Conservation (phyloP, 2,329 filamentous ascomycete species). For the Phialophora verrucosa region DNA sequence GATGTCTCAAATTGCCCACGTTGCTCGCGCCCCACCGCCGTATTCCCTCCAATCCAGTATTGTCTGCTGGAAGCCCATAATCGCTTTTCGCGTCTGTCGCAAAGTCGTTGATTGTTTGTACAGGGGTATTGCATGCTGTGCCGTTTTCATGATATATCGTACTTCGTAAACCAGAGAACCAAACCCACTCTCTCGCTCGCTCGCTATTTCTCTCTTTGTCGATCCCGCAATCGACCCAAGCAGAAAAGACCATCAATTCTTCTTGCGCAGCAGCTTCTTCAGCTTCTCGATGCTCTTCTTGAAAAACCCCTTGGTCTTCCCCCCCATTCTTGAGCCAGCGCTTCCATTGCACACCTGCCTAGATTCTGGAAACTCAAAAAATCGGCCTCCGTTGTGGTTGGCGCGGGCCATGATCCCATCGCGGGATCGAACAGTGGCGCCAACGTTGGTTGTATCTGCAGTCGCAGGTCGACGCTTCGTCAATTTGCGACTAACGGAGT, state of each 20-base stretch:
- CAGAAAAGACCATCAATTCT: neutral
- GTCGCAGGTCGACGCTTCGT: slow-evolving; percentile 3
- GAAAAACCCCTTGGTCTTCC: slow-evolving; percentile 8
- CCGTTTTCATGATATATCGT: neutral
- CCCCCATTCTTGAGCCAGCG: neutral
- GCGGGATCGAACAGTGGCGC: neutral
- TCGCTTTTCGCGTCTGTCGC: neutral
- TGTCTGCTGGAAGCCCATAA: neutral
- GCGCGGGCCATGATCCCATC: neutral
- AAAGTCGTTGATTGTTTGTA: slow-evolving; percentile 4
- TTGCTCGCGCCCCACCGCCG: neutral
- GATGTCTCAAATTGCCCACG: neutral
- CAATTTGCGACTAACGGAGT: neutral
- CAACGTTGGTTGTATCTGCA: neutral
- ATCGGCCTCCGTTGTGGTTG: neutral
- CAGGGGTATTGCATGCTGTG: slow-evolving; percentile 5
- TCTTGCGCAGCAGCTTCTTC: slow-evolving; percentile 9
- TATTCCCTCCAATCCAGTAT: neutral
- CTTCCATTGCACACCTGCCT: neutral
- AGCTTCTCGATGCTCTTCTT: slow-evolving; percentile 15
- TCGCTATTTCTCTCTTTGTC: neutral
- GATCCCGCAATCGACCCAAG: neutral
- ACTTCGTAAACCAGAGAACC: neutral
- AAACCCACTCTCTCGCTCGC: neutral
- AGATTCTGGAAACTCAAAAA: neutral